Percentiles rank a stretch among this genome's conserved stretches.
phyloP scores from a whole-genome alignment of 2,329 filamentous ascomycete genomes.

The Aspergillus sp. region DNA sequence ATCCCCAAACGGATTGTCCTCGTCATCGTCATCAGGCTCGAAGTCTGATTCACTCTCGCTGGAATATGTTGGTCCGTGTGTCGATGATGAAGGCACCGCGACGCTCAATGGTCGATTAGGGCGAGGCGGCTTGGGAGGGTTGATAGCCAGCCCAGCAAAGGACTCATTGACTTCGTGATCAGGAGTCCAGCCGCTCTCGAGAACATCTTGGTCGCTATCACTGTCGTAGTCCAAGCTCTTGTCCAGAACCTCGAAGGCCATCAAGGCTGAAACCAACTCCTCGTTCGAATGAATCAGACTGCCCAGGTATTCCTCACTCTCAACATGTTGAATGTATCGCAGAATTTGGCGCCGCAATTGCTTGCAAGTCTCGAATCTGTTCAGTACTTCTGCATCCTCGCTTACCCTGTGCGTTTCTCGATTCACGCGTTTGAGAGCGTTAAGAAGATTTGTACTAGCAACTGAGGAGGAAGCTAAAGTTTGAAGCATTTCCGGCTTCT shows the following conservation, averaged over 20 bases:
- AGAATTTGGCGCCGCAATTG: conserved; percentile 78
- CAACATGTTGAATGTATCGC: conserved; percentile 88
- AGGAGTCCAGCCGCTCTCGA: conserved; percentile 30
- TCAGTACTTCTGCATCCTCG: conserved; percentile 72
- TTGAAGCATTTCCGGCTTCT: conserved; percentile 82
- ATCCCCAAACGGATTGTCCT: conserved; percentile 86
- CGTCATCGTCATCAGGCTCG: conserved; percentile 67
- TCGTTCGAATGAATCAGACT: conserved; percentile 92
- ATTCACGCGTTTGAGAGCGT: conserved; percentile 86
- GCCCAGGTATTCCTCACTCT: conserved; percentile 88
- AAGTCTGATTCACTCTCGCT: conserved; percentile 55
- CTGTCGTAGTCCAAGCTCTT: conserved; percentile 60
- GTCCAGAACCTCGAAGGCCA: conserved; percentile 93
- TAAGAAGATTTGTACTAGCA: conserved; percentile 85
- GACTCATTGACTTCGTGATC: conserved; percentile 26
- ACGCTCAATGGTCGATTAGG: conserved; percentile 64
- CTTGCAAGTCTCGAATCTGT: conserved; percentile 84
- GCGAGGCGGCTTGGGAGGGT: conserved; percentile 38
- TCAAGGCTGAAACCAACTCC: conserved; percentile 87
- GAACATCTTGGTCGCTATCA: conserved; percentile 60
- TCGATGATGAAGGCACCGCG: conserved; percentile 26
- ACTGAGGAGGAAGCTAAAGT: conserved; percentile 89
- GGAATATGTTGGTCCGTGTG: conserved; percentile 40
- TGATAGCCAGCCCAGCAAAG: conserved; percentile 36
- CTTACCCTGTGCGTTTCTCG: conserved; percentile 85